phyloP scores from a whole-genome alignment of 352 stramenopile species.

The Phytophthora melonis region DNA sequence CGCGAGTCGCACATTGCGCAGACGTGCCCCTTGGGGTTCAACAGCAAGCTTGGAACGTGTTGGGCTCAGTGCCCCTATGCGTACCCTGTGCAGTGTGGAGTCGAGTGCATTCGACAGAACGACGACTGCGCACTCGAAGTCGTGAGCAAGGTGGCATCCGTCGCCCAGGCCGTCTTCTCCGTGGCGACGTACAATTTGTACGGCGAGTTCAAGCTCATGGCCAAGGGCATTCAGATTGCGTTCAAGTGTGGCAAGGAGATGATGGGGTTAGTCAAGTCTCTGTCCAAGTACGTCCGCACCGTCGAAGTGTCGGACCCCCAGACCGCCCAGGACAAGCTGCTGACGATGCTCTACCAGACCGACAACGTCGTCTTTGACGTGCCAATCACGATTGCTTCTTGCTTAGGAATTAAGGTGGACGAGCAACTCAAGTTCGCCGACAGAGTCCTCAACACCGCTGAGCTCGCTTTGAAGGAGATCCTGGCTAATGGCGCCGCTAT shows the following conservation, averaged over 20 bases:
- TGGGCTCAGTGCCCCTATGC: conserved; percentile 51
- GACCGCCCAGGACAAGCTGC: conserved; percentile 45
- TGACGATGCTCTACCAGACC: conserved; percentile 52
- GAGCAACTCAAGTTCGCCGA: conserved; percentile 41
- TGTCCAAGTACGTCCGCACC: conserved; percentile 47
- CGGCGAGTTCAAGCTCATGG: conserved; percentile 41
- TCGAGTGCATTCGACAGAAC: conserved; percentile 58
- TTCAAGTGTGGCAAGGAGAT: conserved; percentile 53
- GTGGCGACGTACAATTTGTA: conserved; percentile 38
- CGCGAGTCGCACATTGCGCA: conserved; percentile 46
- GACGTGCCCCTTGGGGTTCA: conserved; percentile 41
- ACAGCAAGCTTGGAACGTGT: conserved; percentile 43
- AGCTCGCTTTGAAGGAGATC: conserved; percentile 50
- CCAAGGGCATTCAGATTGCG: conserved; percentile 38
- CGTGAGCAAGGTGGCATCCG: conserved; percentile 39
- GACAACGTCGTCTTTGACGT: conserved; percentile 60
- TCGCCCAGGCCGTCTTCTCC: conserved; percentile 38
- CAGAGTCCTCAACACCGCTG: conserved; percentile 47
- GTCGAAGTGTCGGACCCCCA: conserved; percentile 43
- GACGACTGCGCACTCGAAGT: conserved; percentile 50
- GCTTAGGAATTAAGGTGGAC: conserved; percentile 41
- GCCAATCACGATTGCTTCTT: conserved; percentile 52
- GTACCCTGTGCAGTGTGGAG: conserved; percentile 50
- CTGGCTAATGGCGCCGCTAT: conserved; percentile 44
- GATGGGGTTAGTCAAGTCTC: conserved; percentile 42